Conservation (phyloP, 352 stramenopile species). For the Phytophthora constricta region DNA sequence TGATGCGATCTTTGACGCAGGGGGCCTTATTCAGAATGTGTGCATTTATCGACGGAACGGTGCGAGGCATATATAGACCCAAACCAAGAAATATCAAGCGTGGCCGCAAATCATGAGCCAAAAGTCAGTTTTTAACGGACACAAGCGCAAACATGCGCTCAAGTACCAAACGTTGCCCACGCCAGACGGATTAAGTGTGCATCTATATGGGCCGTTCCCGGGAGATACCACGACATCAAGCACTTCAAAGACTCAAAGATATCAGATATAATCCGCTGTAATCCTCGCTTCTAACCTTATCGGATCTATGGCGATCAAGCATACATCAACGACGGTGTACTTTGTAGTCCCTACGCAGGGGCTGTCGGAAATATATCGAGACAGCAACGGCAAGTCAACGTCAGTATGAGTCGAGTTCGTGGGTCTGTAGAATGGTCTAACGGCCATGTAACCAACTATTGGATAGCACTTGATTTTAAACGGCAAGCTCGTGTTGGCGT, state of each 20-base stretch:
- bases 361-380: slow-evolving; percentile 5
- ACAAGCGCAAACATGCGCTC: slow-evolving; percentile 33
- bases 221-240: slow-evolving; percentile 5
- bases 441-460: slow-evolving; percentile 16
- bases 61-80: slow-evolving; percentile 17
- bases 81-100: background rate
- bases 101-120: slow-evolving; percentile 16
- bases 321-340: background rate
- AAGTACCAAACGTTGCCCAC: slow-evolving; percentile 31
- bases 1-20: slow-evolving; percentile 20
- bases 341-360: slow-evolving; percentile 3
- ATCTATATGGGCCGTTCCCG: slow-evolving; percentile 19
- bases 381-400: slow-evolving; percentile 7
- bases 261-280: background rate
- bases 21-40: background rate
- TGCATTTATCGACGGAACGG: slow-evolving; percentile 25
- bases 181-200: slow-evolving; percentile 25
- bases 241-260: background rate
- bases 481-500: background rate
- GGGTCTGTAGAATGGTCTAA: slow-evolving; percentile 10
- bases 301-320: slow-evolving; percentile 4
- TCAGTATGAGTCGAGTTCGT: slow-evolving; percentile 5
- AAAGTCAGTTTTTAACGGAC: slow-evolving; percentile 30
- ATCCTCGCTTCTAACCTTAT: background rate
- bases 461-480: slow-evolving; percentile 14